Conservation (phyloP, 2,329 filamentous ascomycete species). For the Nigrospora osmanthi region DNA sequence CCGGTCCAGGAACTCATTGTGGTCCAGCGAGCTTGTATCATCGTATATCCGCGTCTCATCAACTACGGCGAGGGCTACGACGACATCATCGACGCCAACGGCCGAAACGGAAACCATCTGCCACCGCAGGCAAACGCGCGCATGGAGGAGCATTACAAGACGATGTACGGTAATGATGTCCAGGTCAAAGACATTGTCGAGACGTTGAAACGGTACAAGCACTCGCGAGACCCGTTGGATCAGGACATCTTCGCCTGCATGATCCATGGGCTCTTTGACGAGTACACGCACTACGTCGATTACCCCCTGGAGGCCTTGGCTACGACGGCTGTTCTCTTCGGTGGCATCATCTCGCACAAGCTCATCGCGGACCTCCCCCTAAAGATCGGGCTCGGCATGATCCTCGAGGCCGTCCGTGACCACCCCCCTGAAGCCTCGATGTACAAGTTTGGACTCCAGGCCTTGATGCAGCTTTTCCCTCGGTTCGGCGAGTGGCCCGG, state of each 20-base stretch:
- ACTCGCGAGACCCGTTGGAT: slow-evolving; percentile 72
- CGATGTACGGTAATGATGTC: slow-evolving; percentile 91
- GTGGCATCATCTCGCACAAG: slow-evolving; percentile 90
- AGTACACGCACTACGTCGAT: slow-evolving; percentile 90
- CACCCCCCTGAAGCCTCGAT: slow-evolving; percentile 78
- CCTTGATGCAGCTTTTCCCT: slow-evolving; percentile 77
- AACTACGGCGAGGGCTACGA: slow-evolving; percentile 94
- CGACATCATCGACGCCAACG: slow-evolving; percentile 82
- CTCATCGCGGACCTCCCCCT: slow-evolving; percentile 84
- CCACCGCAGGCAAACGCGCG: slow-evolving; percentile 72
- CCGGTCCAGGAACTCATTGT: slow-evolving; percentile 63
- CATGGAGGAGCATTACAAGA: slow-evolving; percentile 97
- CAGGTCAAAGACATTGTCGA: slow-evolving; percentile 81
- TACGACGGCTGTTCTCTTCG: slow-evolving; percentile 92
- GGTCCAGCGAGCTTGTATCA: slow-evolving; percentile 82
- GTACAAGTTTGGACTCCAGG: slow-evolving; percentile 97
- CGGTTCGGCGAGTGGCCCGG: slow-evolving; percentile 91
- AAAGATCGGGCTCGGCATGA: slow-evolving; percentile 93
- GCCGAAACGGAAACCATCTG: slow-evolving; percentile 72
- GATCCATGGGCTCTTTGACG: slow-evolving; percentile 95
- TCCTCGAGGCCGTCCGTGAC: slow-evolving; percentile 89
- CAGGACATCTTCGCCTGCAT: slow-evolving; percentile 97
- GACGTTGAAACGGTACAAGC: slow-evolving; percentile 79
- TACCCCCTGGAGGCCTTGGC: slow-evolving; percentile 95
- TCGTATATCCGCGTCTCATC: slow-evolving; percentile 86